Evolutionary conservation across 257 asterid genomes (phyloP).

Genomic region (Primulina eburnea): DNA sequence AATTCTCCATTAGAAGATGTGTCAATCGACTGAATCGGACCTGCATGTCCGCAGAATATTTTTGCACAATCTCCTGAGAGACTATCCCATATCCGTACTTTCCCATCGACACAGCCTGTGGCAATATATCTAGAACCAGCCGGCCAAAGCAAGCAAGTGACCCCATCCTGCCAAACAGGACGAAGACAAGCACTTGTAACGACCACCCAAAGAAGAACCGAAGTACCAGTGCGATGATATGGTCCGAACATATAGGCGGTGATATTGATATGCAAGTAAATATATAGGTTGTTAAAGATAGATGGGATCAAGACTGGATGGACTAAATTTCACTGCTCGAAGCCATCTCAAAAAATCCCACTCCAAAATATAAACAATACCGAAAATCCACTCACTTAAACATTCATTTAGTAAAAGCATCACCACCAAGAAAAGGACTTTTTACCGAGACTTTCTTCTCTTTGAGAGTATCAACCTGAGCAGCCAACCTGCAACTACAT

Average conservation of each 20-base stretch:
- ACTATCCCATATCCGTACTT: conserved; percentile 77
- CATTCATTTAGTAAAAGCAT: no score
- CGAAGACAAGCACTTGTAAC: not conserved
- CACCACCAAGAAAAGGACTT: no score
- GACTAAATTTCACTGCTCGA: no score
- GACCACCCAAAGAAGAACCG: not conserved
- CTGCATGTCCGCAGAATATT: conserved; percentile 58
- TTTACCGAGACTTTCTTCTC: no score
- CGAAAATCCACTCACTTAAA: no score
- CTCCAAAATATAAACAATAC: no score
- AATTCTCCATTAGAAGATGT: conserved; percentile 45
- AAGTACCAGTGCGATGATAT: no score
- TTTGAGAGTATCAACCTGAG: no score
- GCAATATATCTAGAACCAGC: conserved; percentile 55
- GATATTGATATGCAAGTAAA: not conserved
- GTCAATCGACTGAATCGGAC: conserved; percentile 61
- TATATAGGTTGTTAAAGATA: no score
- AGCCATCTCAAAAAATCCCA: no score
- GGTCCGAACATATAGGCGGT: not conserved
- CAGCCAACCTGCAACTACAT: no score
- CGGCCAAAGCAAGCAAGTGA: conserved; percentile 68
- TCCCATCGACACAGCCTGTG: conserved; percentile 73
- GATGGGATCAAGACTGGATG: no score
- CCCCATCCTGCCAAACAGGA: conserved; percentile 52
- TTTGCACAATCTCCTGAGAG: conserved; percentile 72